A percentile compares a stretch with the other conserved stretches of the same genome.
phyloP scores from a whole-genome alignment of 148 eudicot genomes.

The Heliosperma pusillum region DNA sequence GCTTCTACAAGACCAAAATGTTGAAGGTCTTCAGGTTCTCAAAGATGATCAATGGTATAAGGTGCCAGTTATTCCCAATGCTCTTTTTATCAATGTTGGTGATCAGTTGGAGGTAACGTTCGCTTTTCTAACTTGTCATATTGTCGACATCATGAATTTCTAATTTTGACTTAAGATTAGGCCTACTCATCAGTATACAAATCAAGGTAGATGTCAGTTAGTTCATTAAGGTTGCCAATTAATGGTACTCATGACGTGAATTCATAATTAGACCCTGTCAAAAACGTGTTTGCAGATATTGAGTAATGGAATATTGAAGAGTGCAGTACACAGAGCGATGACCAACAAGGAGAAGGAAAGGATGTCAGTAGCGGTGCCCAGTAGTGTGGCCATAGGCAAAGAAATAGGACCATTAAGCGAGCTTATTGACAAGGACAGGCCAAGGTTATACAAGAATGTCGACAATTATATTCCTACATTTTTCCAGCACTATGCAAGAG shows the following conservation, averaged over 20 bases:
- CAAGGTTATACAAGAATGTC: conserved; percentile 37
- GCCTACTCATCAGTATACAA: too few relatives aligned
- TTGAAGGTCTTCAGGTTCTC: conserved; percentile 49
- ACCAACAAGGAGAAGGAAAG: conserved; percentile 33
- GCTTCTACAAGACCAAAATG: conserved; percentile 38
- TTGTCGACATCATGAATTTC: neutral
- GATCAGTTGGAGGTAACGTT: conserved; percentile 49
- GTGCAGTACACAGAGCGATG: conserved; percentile 46
- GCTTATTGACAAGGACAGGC: conserved; percentile 25
- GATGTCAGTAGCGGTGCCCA: conserved; percentile 36
- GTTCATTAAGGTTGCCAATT: neutral
- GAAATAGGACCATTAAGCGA: conserved; percentile 36
- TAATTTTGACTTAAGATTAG: too few relatives aligned
- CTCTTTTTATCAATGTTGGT: conserved; percentile 45
- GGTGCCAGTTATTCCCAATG: conserved; percentile 43
- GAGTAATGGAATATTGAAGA: conserved; percentile 48
- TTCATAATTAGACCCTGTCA: too few relatives aligned
- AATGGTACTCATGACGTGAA: neutral
- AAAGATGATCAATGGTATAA: conserved; percentile 48
- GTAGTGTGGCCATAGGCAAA: conserved; percentile 17
- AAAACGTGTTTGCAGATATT: conserved; percentile 31
- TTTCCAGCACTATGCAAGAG: conserved; percentile 14
- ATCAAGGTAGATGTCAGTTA: neutral
- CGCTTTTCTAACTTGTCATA: neutral
- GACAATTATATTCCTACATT: conserved; percentile 20